A percentile compares a stretch with the other conserved stretches of the same genome.
phyloP scores from a whole-genome alignment of 352 stramenopile species.

The Phytophthora capsici region DNA sequence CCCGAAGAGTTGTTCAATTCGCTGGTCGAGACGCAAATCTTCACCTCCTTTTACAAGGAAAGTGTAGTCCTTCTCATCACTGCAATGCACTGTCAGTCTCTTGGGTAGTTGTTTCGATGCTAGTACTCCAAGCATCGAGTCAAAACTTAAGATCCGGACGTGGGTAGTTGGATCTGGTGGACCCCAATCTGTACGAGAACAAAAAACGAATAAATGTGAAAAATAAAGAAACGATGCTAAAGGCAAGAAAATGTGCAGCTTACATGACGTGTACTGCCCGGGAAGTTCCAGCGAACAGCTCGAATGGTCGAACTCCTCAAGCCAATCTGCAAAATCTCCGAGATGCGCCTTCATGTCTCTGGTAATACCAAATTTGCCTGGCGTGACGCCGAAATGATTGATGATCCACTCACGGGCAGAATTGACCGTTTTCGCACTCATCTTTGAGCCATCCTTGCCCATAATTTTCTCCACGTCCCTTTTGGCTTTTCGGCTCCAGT shows the following conservation, averaged over 20 bases:
- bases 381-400: constrained; percentile 74
- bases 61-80: constrained; percentile 82
- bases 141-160: constrained; percentile 76
- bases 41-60: constrained; percentile 93
- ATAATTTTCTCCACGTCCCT: constrained; percentile 79
- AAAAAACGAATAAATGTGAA: constrained; percentile 5
- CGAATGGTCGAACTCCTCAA: constrained; percentile 84
- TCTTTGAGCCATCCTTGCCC: constrained; percentile 61
- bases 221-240: background rate
- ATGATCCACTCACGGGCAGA: constrained; percentile 72
- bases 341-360: constrained; percentile 86
- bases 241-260: constrained; percentile 23
- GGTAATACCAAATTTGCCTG: constrained; percentile 73
- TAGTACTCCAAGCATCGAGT: constrained; percentile 78
- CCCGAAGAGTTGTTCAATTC: constrained; percentile 93
- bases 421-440: constrained; percentile 61
- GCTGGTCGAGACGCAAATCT: constrained; percentile 91
- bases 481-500: constrained; percentile 63
- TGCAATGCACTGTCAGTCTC: constrained; percentile 80
- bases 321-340: constrained; percentile 85
- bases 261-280: constrained; percentile 80
- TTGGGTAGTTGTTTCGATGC: constrained; percentile 88
- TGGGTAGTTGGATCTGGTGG: constrained; percentile 74
- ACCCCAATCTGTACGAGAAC: constrained; percentile 59
- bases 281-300: constrained; percentile 74